These are phyloP conservation scores for Carex pumila DNA, from an alignment of 176 grass and related monocot genomes.

Conservation along the genomic window DNA sequence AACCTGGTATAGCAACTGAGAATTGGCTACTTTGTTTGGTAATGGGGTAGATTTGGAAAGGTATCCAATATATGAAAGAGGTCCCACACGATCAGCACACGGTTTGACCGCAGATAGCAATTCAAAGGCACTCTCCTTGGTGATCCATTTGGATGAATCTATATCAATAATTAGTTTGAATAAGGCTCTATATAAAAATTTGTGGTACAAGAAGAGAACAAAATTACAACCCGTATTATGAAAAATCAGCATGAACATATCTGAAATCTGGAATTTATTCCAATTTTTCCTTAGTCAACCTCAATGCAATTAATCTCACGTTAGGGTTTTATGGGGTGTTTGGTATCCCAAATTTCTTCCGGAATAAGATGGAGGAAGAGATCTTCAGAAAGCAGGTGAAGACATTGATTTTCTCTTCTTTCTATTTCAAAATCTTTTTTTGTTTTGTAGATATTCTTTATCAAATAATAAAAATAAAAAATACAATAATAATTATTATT, in stretches of 20 bases:
- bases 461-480: too few species aligned
- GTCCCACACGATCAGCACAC: constrained; percentile 46
- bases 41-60: constrained; percentile 20
- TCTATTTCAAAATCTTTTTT: too few species aligned
- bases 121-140: constrained; percentile 38
- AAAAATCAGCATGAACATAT: not conserved
- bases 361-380: too few species aligned
- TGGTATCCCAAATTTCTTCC: too few species aligned
- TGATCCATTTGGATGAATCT: constrained; percentile 75
- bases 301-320: not conserved
- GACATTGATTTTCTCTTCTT: too few species aligned
- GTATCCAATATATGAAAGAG: constrained; percentile 38
- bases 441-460: too few species aligned
- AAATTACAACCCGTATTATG: not conserved
- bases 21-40: constrained; percentile 4
- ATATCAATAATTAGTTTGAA: constrained; percentile 6
- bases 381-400: too few species aligned
- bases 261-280: not conserved
- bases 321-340: not conserved
- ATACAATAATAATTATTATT: too few species aligned
- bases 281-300: not conserved
- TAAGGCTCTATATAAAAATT: not conserved
- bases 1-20: constrained; percentile 59
- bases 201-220: not conserved
- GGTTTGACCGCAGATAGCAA: constrained; percentile 43